Evolutionary conservation across 352 stramenopile genomes (phyloP).

Genomic region (Globisporangium cylindrosporum): DNA sequence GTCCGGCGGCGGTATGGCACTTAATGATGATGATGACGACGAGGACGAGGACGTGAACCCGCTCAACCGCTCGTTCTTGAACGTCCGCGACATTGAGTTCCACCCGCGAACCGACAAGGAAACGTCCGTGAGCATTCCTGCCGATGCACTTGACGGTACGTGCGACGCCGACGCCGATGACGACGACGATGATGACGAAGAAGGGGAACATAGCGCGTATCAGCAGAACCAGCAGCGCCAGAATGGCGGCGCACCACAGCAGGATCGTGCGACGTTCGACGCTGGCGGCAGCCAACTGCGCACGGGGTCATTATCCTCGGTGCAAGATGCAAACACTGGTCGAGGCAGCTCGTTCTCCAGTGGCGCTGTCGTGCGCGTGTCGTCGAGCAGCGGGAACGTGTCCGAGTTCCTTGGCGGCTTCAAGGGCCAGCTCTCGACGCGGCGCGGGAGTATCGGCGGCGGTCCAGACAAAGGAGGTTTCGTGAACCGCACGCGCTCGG

Average conservation of each 20-base stretch:
- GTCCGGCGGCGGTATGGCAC: neutral
- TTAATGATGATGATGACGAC: slow-evolving; percentile 24
- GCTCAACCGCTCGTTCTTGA: slow-evolving; percentile 48
- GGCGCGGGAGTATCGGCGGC: slow-evolving; percentile 24
- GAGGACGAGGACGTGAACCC: slow-evolving; percentile 52
- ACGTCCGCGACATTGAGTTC: slow-evolving; percentile 52
- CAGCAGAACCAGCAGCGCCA: neutral
- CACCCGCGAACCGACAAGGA: slow-evolving; percentile 20
- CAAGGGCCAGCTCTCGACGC: slow-evolving; percentile 42
- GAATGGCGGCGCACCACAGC: neutral
- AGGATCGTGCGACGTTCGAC: slow-evolving; percentile 17
- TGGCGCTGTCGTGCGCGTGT: slow-evolving; percentile 30
- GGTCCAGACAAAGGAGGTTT: slow-evolving; percentile 24
- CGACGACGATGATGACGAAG: slow-evolving; percentile 21
- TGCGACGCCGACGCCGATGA: slow-evolving; percentile 11
- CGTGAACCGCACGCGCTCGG: slow-evolving; percentile 39
- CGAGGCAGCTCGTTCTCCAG: slow-evolving; percentile 12
- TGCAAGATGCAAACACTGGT: neutral
- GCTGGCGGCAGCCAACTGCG: neutral
- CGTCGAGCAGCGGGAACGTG: slow-evolving; percentile 42
- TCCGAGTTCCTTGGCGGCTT: slow-evolving; percentile 68
- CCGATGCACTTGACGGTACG: slow-evolving; percentile 3
- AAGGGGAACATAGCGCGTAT: neutral
- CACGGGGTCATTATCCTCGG: neutral
- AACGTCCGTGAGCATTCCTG: slow-evolving; percentile 15